Evolutionary conservation across 2,329 filamentous ascomycete species (phyloP), one percentile per base, ranked within the genome.

Genomic region (Magnaporthiopsis rhizophila): DNA sequence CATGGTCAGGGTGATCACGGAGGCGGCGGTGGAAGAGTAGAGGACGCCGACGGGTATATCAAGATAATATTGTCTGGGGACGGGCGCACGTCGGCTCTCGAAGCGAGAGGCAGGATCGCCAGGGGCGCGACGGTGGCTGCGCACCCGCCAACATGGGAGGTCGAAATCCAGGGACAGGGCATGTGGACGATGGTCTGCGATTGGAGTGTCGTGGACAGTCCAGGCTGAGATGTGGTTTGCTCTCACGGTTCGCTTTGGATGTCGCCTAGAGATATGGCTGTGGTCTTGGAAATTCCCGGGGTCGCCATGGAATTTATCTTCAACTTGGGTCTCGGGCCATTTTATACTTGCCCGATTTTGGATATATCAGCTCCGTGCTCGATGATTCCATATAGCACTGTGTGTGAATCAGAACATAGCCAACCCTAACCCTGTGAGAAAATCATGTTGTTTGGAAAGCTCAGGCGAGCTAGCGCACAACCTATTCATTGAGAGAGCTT

Each of bases 111-210:
- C 57, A 62, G 69, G 28, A 71, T 78, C 7, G 63, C 11, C 1
- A 65, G 66, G 1, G 74, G 74, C 18, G 64, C 66, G 11, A 53
- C 73, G 26, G 68, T 79, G 2, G 69, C 71, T 1, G 69, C 79
- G 58, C 61, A 50, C 26, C 68, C 66, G 32, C 70, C 70, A 1
- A 61, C 66, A 15, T 72, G 70, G 70, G 67, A 69, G 18, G 60
- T 69, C 2, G 62, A 56, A 6, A 15, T 72, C 5, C 65, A 58
- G 15, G 68, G 64, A 0, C 63, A 67, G 59, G 15, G 59, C n/a
- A 53, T 2, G 12, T 72, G 70, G 70, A 65, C 65, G 6, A 69
- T 72, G 15, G 69, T 67, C 12, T 70, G 68, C 61, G 64, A 68
- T 63, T 71, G 69, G 70, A 59, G 62, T 11, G 32, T 63, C 15